A percentile compares a stretch with the other conserved stretches of the same genome.
Conservation (phyloP, 2,329 filamentous ascomycete species). For the Phialophora macrospora region DNA sequence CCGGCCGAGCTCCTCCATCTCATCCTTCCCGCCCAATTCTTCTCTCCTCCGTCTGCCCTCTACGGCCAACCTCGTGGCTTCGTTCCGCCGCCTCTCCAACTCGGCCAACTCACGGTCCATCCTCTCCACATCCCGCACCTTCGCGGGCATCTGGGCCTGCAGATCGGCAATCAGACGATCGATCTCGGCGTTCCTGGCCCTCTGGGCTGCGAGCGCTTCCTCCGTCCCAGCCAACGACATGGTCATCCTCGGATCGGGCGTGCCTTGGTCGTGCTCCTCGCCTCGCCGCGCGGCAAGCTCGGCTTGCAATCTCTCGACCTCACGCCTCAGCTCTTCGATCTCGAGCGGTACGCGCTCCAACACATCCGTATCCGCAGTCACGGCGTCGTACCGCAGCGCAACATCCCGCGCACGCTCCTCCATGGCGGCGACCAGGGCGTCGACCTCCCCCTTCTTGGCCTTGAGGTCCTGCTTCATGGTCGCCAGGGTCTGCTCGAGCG, state of each 20-base stretch:
- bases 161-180: slow-evolving; percentile 50
- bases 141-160: slow-evolving; percentile 51
- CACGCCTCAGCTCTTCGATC: slow-evolving; percentile 48
- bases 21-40: slow-evolving; percentile 52
- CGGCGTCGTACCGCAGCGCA: slow-evolving; percentile 58
- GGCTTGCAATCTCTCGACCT: slow-evolving; percentile 51
- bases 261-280: slow-evolving; percentile 3
- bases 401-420: slow-evolving; percentile 71
- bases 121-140: slow-evolving; percentile 51
- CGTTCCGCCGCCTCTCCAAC: slow-evolving; percentile 52
- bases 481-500: slow-evolving; percentile 71
- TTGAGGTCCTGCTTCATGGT: slow-evolving; percentile 77
- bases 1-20: slow-evolving; percentile 52
- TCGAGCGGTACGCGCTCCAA: slow-evolving; percentile 50
- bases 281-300: slow-evolving; percentile 46
- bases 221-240: slow-evolving; percentile 45
- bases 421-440: slow-evolving; percentile 72
- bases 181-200: slow-evolving; percentile 49
- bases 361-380: slow-evolving; percentile 52
- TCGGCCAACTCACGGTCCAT: slow-evolving; percentile 51
- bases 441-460: slow-evolving; percentile 77
- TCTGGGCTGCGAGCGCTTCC: slow-evolving; percentile 48
- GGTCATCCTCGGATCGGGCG: slow-evolving; percentile 32
- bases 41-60: slow-evolving; percentile 51
- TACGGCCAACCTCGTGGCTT: slow-evolving; percentile 54